These are phyloP conservation scores for Pyrus hybrid DNA, from an alignment of 331 rosid species.

Conservation along the genomic window DNA sequence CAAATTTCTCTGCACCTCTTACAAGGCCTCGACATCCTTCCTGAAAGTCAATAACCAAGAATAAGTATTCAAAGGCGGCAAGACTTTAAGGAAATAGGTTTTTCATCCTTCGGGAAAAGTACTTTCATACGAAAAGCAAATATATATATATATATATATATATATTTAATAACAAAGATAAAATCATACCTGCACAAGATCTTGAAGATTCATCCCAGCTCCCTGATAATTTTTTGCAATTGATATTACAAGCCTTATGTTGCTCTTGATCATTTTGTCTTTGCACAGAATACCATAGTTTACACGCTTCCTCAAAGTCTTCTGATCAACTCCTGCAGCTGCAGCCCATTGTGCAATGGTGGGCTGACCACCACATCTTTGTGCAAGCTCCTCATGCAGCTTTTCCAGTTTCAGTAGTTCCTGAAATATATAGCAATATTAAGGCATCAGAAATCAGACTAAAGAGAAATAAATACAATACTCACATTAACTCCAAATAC, in stretches of 20 bases:
- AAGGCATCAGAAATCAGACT: slow-evolving; percentile 22
- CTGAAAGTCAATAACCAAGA: slow-evolving; percentile 30
- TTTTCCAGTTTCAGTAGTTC: slow-evolving; percentile 79
- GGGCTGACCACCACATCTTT: slow-evolving; percentile 69
- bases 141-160: background rate
- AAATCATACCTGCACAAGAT: slow-evolving; percentile 85
- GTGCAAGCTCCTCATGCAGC: slow-evolving; percentile 64
- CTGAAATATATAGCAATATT: slow-evolving; percentile 31
- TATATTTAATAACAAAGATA: background rate
- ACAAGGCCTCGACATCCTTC: slow-evolving; percentile 98
- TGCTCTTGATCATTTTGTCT: slow-evolving; percentile 94
- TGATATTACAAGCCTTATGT: slow-evolving; percentile 89
- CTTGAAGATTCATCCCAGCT: slow-evolving; percentile 88
- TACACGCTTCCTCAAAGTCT: slow-evolving; percentile 67
- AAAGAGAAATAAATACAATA: background rate
- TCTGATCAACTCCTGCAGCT: slow-evolving; percentile 80
- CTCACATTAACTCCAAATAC: background rate
- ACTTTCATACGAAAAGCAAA: background rate
- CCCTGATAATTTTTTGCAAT: slow-evolving; percentile 91
- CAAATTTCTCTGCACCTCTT: slow-evolving; percentile 88
- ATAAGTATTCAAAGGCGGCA: background rate
- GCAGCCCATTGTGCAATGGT: slow-evolving; percentile 92
- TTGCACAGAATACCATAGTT: slow-evolving; percentile 71
- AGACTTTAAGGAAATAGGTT: background rate
- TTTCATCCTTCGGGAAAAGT: background rate